Conservation (phyloP, 768 basidiomycete species). For the Vararia minispora region DNA sequence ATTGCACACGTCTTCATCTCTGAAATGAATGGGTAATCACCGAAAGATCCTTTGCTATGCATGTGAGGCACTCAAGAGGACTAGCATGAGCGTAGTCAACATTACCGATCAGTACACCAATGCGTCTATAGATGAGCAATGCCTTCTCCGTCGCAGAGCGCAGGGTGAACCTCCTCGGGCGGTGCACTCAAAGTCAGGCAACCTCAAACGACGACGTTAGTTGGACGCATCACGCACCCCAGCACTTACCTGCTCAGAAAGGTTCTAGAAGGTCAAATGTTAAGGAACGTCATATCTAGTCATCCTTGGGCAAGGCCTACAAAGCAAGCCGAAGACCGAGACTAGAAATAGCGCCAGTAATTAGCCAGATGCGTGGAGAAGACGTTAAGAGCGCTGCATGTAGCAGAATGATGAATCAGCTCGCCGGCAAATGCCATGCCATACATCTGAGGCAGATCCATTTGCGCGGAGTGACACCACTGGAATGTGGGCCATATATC, state of each 20-base stretch:
- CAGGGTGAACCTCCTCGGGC: conserved; percentile 2
- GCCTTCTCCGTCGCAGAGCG: conserved; percentile 1
- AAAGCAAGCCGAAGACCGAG: conserved; percentile 4
- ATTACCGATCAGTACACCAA: conserved; percentile 6
- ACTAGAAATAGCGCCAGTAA: conserved; percentile 8
- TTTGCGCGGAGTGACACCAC: too few relatives aligned
- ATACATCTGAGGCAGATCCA: too few relatives aligned
- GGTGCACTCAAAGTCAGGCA: conserved; percentile 1
- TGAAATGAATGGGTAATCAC: neutral
- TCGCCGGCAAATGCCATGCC: too few relatives aligned
- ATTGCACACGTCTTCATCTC: conserved; percentile 15
- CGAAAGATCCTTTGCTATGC: too few relatives aligned
- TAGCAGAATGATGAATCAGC: too few relatives aligned
- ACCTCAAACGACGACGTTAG: conserved; percentile 1
- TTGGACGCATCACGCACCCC: conserved; percentile 1
- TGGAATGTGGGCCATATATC: too few relatives aligned
- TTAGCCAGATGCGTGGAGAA: conserved; percentile 10
- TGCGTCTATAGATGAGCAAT: conserved; percentile 7
- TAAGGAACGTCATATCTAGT: neutral
- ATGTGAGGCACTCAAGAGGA: conserved; percentile 5
- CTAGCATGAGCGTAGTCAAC: neutral
- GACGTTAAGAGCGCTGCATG: too few relatives aligned
- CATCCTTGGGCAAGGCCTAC: conserved; percentile 1
- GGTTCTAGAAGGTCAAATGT: too few relatives aligned
- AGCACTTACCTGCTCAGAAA: conserved; percentile 1